These are phyloP conservation scores for Naganishia antarctica DNA, from an alignment of 768 basidiomycete species.

Conservation along the genomic window DNA sequence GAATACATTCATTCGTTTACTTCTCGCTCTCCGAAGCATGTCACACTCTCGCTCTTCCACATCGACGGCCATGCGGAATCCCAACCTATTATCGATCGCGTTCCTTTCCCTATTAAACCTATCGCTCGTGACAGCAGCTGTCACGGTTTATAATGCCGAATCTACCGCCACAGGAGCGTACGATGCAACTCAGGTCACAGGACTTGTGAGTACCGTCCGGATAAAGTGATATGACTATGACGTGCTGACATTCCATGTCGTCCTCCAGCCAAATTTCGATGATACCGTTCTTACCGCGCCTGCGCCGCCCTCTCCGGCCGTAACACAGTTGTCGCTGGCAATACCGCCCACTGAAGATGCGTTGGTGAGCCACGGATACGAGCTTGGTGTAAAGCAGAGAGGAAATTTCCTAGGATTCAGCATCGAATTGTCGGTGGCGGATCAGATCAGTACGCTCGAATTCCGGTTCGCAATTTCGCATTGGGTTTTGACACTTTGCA, in stretches of 20 bases:
- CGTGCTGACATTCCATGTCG: not conserved
- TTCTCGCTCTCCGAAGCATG: too few relatives aligned
- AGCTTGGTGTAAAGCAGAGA: constrained; percentile 52
- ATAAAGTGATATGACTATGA: not conserved
- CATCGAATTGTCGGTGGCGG: constrained; percentile 68
- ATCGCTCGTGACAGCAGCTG: not conserved
- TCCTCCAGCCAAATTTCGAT: constrained; percentile 7
- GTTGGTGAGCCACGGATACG: constrained; percentile 11
- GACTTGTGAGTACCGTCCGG: not conserved
- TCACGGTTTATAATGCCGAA: constrained; percentile 11
- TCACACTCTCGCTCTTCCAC: not conserved
- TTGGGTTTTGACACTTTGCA: not conserved
- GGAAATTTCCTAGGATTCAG: constrained; percentile 70
- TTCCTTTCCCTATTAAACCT: not conserved
- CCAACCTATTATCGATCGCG: not conserved
- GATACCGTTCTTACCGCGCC: constrained; percentile 29
- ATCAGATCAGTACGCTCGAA: constrained; percentile 58
- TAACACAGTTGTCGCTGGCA: constrained; percentile 28
- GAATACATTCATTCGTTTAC: too few relatives aligned
- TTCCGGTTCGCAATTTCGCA: constrained; percentile 6
- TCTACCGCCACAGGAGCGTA: constrained; percentile 4
- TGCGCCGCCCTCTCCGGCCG: constrained; percentile 34
- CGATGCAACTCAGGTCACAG: constrained; percentile 15
- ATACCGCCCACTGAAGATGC: constrained; percentile 30
- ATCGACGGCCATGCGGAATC: not conserved